phyloP scores from a whole-genome alignment of 305 asterid species.

The Fraxinus angustifolia region DNA sequence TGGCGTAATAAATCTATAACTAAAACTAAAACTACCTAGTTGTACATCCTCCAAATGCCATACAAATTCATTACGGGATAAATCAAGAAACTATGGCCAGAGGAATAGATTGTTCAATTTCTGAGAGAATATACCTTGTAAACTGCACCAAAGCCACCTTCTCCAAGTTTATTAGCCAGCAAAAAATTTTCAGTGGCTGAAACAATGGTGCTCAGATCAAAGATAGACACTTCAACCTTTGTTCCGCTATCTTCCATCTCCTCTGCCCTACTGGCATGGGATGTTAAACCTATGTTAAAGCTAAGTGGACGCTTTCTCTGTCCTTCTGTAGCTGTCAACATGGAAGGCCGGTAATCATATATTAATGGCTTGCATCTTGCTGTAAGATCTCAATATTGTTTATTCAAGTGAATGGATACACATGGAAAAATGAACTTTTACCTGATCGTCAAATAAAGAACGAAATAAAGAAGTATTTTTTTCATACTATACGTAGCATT shows the following conservation, averaged over 20 bases:
- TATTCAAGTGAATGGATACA: neutral
- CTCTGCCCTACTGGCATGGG: constrained; percentile 4
- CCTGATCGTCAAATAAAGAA: neutral
- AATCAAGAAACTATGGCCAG: neutral
- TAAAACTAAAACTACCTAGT: neutral
- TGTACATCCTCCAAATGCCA: neutral
- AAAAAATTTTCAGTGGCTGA: constrained; percentile 35
- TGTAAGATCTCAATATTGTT: neutral
- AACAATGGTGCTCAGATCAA: constrained; percentile 29
- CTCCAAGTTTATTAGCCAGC: constrained; percentile 34
- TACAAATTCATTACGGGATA: neutral
- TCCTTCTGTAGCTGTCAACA: neutral
- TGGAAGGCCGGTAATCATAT: neutral
- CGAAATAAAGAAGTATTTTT: neutral
- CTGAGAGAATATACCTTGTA: constrained; percentile 29
- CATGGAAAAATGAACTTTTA: neutral
- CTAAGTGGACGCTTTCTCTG: neutral
- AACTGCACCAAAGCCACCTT: constrained; percentile 45
- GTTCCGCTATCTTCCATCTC: constrained; percentile 22
- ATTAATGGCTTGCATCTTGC: neutral
- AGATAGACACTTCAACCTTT: constrained; percentile 21
- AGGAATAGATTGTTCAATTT: neutral
- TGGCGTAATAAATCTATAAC: neutral
- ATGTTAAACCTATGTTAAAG: neutral
- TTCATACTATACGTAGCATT: neutral